Conservation (phyloP, 495 filamentous ascomycete genomes). For the Apiosordaria backusii region DNA sequence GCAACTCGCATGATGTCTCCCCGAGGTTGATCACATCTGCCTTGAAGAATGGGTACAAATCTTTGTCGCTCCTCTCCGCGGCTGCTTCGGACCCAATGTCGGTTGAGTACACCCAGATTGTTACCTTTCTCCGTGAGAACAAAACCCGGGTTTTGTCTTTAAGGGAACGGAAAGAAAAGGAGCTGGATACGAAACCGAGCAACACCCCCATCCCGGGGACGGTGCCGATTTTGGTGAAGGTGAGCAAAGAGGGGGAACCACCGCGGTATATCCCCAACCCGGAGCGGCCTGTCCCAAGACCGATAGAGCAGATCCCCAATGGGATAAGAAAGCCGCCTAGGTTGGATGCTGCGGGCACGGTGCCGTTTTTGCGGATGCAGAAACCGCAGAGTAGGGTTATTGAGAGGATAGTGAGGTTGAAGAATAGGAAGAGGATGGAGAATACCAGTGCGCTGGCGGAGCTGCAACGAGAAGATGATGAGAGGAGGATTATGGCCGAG, state of each 20-base stretch:
- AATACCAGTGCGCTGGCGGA: constrained; percentile 27
- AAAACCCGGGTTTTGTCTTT: constrained; percentile 22
- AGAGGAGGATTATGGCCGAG: constrained; percentile 10
- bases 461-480: constrained; percentile 17
- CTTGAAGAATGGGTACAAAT: constrained; percentile 60
- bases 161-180: not conserved
- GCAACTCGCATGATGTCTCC: constrained; percentile 52
- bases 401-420: constrained; percentile 49
- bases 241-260: constrained; percentile 29
- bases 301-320: constrained; percentile 40
- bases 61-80: constrained; percentile 26
- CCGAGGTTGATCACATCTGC: constrained; percentile 52
- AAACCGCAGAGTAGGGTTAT: constrained; percentile 64
- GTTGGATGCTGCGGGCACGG: constrained; percentile 50
- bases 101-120: constrained; percentile 27
- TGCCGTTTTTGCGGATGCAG: constrained; percentile 67
- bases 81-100: constrained; percentile 13
- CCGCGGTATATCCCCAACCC: constrained; percentile 43
- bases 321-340: constrained; percentile 58
- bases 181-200: not conserved
- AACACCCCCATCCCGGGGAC: constrained; percentile 20
- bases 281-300: constrained; percentile 29
- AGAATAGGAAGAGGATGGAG: constrained; percentile 53
- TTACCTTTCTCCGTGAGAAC: constrained; percentile 36
- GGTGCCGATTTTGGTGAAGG: constrained; percentile 32